Evolutionary conservation across 805 yeast genomes (phyloP).

Genomic region (Kregervanrija pseudodelftensis): DNA sequence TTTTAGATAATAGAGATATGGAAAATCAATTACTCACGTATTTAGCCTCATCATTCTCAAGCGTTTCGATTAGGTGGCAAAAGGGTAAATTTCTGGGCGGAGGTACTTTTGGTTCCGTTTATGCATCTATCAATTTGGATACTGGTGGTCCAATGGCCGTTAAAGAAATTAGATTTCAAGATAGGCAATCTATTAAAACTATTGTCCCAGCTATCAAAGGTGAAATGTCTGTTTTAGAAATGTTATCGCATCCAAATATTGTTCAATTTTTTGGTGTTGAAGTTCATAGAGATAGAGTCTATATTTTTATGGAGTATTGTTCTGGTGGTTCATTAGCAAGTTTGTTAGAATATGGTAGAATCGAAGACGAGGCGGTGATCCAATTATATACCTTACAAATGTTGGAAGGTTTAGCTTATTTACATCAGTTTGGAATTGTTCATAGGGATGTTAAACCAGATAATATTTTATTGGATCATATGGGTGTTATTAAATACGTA

Average conservation of each 20-base stretch:
- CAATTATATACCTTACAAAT: conserved; percentile 87
- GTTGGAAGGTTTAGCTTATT: conserved; percentile 90
- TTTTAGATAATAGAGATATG: conserved; percentile 77
- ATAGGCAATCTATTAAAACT: conserved; percentile 73
- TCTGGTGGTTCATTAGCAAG: conserved; percentile 91
- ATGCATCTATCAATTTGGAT: conserved; percentile 84
- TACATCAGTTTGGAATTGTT: conserved; percentile 92
- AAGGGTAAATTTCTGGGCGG: conserved; percentile 91
- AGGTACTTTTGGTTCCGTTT: conserved; percentile 93
- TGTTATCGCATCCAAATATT: conserved; percentile 91
- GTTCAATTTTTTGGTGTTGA: conserved; percentile 97
- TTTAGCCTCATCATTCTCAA: conserved; percentile 81
- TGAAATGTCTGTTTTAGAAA: conserved; percentile 93
- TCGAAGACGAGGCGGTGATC: conserved; percentile 89
- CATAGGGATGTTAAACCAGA: conserved; percentile 97
- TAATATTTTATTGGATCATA: conserved; percentile 80
- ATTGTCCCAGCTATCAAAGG: conserved; percentile 87
- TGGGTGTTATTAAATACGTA: conserved; percentile 90
- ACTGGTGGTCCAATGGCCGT: conserved; percentile 97
- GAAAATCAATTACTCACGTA: conserved; percentile 83
- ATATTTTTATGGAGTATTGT: conserved; percentile 95
- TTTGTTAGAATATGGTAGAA: conserved; percentile 81
- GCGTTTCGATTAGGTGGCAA: conserved; percentile 94
- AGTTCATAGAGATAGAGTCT: conserved; percentile 91
- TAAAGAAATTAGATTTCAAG: conserved; percentile 88